Percentiles rank a stretch among this genome's conserved stretches.
phyloP scores from a whole-genome alignment of 257 asterid species.

The Echites panduratus region DNA sequence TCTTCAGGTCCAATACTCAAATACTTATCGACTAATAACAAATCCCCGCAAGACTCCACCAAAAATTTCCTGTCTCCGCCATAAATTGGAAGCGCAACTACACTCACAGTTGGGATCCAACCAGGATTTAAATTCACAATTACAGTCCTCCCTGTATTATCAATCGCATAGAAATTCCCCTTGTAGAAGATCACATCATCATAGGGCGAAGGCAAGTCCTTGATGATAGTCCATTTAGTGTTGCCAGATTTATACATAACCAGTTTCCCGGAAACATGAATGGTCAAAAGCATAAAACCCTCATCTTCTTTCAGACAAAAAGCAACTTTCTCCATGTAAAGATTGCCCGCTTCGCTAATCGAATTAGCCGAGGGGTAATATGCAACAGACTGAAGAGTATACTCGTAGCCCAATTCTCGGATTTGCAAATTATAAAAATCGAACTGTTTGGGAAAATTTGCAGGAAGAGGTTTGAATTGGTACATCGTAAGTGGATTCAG shows the following conservation, averaged over 20 bases:
- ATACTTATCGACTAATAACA: constrained; percentile 69
- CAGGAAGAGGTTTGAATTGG: constrained; percentile 46
- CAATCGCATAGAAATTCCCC: constrained; percentile 61
- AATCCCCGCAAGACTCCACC: constrained; percentile 53
- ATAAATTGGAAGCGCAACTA: constrained; percentile 38
- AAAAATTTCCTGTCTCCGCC: constrained; percentile 87
- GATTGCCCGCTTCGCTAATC: constrained; percentile 63
- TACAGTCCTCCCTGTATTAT: constrained; percentile 55
- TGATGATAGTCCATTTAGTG: constrained; percentile 55
- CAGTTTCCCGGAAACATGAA: constrained; percentile 66
- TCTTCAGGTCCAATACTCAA: constrained; percentile 55
- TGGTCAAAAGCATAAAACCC: constrained; percentile 54
- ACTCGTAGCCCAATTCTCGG: constrained; percentile 53
- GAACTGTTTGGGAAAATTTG: constrained; percentile 43
- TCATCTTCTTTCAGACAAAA: constrained; percentile 24
- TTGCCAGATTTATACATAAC: constrained; percentile 69
- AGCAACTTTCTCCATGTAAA: constrained; percentile 81
- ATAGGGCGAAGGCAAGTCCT: constrained; percentile 51
- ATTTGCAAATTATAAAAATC: constrained; percentile 41
- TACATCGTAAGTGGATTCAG: constrained; percentile 54
- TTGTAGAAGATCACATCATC: constrained; percentile 65
- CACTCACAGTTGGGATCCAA: constrained; percentile 25
- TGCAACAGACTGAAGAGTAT: constrained; percentile 62
- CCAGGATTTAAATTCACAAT: constrained; percentile 33
- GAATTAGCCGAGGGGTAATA: constrained; percentile 69